Base-by-base conservation (phyloP, 805 yeast genomes). In the Wickerhamiella lipophila region DNA sequence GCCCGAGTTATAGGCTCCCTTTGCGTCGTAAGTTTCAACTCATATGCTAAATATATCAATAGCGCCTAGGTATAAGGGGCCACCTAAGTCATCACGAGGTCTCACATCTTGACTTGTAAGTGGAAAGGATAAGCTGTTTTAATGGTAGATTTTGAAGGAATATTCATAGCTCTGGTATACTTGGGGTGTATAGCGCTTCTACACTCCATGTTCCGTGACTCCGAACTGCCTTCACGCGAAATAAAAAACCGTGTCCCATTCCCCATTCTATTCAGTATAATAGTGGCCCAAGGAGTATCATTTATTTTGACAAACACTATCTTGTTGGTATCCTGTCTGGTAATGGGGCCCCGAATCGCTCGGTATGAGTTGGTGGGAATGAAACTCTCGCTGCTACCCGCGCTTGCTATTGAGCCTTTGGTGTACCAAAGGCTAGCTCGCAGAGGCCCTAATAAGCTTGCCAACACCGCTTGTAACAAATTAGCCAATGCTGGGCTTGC, bases 331-430 rank as follows among this genome's bases (percentile, higher is more conserved):
- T 11, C 30, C 13, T 12, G 19, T 12, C 13, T 40, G 12, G 16
- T 40, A 8, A 16, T 23, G 13, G 30, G 25, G 5, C 19, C 25
- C 6, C 27, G 25, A 4, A n/a, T 40, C 12, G 29, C 30, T 3
- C 23, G 25, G 8, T 40, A 15, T 22, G 30, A 23, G 19, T 3
- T 40, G 12, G 21, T 9, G 18, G 43, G 18, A 11, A 23, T 23
- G 19, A 40, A 40, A 25, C 7, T 22, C 3, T 21, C 30, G 12
- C 21, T 40, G 3, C 12, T 40, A 16, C 27, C 30, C 13, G 23
- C 43, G 9, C 27, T 40, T 21, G 30, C 30, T 16, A 25, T 40
- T 22, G 43, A 40, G 43, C 43, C 43, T 13, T 7, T 40, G 12
- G 43, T 40, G 23, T 40, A 40, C 21, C 43, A 40, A n/a, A 9